Base-by-base conservation (phyloP, 768 basidiomycete species). In the Ephemerocybe angulata region DNA sequence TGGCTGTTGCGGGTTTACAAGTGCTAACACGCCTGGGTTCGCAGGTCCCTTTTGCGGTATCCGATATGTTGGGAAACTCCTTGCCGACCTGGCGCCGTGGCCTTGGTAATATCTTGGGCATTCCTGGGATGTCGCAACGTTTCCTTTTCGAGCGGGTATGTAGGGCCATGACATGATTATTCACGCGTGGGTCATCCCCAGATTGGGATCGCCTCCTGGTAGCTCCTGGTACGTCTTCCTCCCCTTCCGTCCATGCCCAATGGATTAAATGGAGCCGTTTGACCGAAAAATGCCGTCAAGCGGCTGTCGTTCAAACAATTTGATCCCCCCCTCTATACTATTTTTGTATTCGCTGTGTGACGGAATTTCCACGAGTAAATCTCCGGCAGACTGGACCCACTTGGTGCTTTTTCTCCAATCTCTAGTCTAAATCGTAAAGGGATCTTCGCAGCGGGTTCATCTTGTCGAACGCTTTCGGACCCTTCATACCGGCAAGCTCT, bases 361-460 rank as follows among this genome's bases (percentile, higher is more conserved):
- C 55, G 55, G 49, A 51, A 56, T 50, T 56, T 56, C 55, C 55
- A 51, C 54, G 54, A 55, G 54, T 56, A 56, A 56, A 56, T 56
- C 55, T 56, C 55, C 55, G 55, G 49, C 24, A 43, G 50, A 42
- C 40, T 50, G 53, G 35, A 44, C 41, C 48, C 38, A 27, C 46
- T 47, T 48, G 27, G 8, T 35, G 33, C 46, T 44, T 51, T 43
- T 54, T 42, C 37, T 38, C 51, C 46, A 53, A 48, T 58, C 52
- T 58, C 52, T 33, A 31, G 49, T 51, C 50, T 52, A 54, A 55
- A 58, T 52, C 48, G 50, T 52, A 25, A 24, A 47, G 55, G 50
- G 55, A 56, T 56, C 55, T 56, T 56, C 55, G 55, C 49, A 42
- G 27, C 49, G 41, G 53, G 42, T 28, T 29, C 30, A 21, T 44